Evolutionary conservation across 176 grass and related monocot species (phyloP), one percentile per base, ranked within the genome.

Genomic region (Puya raimondii): DNA sequence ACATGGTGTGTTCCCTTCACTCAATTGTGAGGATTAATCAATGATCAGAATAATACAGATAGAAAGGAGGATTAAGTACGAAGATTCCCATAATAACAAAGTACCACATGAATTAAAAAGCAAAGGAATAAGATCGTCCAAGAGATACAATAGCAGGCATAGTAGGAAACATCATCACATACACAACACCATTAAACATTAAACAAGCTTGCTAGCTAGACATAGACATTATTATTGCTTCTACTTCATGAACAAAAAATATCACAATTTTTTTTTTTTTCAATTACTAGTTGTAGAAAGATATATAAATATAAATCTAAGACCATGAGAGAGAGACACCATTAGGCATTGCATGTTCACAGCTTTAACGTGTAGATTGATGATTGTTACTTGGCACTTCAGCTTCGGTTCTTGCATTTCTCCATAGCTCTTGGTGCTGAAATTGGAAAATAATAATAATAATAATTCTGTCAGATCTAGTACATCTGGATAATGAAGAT

Each of bases 351-450:
- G 17, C 21, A 12, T 65, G 12, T 29, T 65, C 17, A 25, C 17
- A 12, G 12, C 6, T 26, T 65, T 0, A 12, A 25, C 6, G 0
- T 65, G n/a, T 23, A 29, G 9, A 42, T 42, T 42, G 33, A 42
- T 42, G 33, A 42, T 50, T 50, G 11, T 53, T 54, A 15, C 16
- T 71, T 64, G n/a, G 2, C 50, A 8, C 33, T 70, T 99, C 80
- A 93, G 81, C 82, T 87, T 65, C 82, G 82, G 82, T 84, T 99
- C 89, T 86, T 91, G 84, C 68, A 78, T 80, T 88, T 99, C 68
- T 99, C 89, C 84, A 92, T 93, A 64, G 75, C 68, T 84, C 85
- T 93, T 73, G 94, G 89, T 80, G 89, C 94, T 99, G 87, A 29
- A 72, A 74, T 66, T 20, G 66, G 48, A 51, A 77, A 50, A 49